Percentiles rank a stretch among this genome's conserved stretches.
These are phyloP conservation scores for Lepidium sativum DNA, from an alignment of 345 rosid species.

Conservation along the genomic window DNA sequence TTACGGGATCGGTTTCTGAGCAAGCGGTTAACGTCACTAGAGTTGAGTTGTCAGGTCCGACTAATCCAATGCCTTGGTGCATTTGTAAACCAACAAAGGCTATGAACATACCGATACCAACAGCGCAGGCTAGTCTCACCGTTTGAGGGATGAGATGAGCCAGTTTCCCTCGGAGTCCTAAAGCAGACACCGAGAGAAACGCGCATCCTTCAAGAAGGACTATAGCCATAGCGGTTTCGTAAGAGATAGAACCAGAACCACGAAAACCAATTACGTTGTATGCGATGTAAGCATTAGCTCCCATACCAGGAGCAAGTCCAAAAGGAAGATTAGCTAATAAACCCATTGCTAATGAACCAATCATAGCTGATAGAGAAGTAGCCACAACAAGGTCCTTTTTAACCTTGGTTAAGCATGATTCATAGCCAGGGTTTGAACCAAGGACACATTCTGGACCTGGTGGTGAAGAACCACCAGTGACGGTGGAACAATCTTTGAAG, in stretches of 20 bases:
- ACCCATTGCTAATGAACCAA: slow-evolving; percentile 79
- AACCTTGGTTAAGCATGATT: slow-evolving; percentile 47
- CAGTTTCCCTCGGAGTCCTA: slow-evolving; percentile 55
- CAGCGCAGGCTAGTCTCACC: slow-evolving; percentile 58
- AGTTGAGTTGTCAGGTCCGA: slow-evolving; percentile 71
- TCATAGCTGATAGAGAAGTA: slow-evolving; percentile 64
- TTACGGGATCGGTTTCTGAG: slow-evolving; percentile 29
- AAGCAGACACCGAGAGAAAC: slow-evolving; percentile 44
- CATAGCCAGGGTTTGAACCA: slow-evolving; percentile 43
- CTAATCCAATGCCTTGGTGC: slow-evolving; percentile 74
- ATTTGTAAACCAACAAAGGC: slow-evolving; percentile 76
- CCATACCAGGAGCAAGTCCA: slow-evolving; percentile 90
- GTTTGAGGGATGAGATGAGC: slow-evolving; percentile 63
- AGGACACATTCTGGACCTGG: slow-evolving; percentile 43
- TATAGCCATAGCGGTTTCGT: slow-evolving; percentile 60
- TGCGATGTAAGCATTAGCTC: slow-evolving; percentile 70
- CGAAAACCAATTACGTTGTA: slow-evolving; percentile 78
- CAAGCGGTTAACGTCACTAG: slow-evolving; percentile 65
- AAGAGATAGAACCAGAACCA: slow-evolving; percentile 69
- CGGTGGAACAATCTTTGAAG: slow-evolving; percentile 43
- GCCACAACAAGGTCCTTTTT: slow-evolving; percentile 75
- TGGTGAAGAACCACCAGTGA: slow-evolving; percentile 34
- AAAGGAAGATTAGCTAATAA: slow-evolving; percentile 70
- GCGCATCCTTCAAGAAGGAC: slow-evolving; percentile 59
- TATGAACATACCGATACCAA: slow-evolving; percentile 74